phyloP scores from a whole-genome alignment of 1,284 basidiomycete genomes.

The Cutaneotrichosporon spelunceum region DNA sequence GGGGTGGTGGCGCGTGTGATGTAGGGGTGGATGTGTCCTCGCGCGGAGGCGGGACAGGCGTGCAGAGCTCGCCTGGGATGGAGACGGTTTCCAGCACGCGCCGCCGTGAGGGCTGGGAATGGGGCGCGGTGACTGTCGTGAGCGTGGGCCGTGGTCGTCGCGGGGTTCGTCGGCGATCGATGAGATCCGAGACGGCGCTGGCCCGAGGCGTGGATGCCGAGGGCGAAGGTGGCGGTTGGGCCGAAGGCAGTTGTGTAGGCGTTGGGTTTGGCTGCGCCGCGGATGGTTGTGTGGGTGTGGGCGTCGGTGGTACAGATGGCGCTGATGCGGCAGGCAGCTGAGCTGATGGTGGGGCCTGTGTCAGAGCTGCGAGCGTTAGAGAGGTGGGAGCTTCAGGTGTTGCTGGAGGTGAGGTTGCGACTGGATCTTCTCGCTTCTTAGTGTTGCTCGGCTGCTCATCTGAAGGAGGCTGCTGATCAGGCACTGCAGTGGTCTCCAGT shows the following conservation, averaged over 20 bases:
- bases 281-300: neutral
- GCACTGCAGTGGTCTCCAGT: neutral
- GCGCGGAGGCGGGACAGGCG: neutral
- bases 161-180: neutral
- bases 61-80: neutral
- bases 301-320: neutral
- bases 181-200: constrained; percentile 1
- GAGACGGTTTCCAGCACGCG: neutral
- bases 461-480: neutral
- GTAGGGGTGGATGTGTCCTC: neutral
- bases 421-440: neutral
- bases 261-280: too few species aligned
- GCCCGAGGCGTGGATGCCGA: neutral
- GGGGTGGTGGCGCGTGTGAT: neutral
- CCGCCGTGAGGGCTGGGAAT: neutral
- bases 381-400: neutral
- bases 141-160: neutral
- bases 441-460: neutral
- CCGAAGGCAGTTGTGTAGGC: too few species aligned
- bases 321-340: neutral
- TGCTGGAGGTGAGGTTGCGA: neutral
- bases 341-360: neutral
- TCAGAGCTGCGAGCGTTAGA: neutral
- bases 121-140: neutral
- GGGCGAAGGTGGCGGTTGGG: neutral